Evolutionary conservation across 2,329 filamentous ascomycete species (phyloP).

Genomic region (Stenocarpella maydis): DNA sequence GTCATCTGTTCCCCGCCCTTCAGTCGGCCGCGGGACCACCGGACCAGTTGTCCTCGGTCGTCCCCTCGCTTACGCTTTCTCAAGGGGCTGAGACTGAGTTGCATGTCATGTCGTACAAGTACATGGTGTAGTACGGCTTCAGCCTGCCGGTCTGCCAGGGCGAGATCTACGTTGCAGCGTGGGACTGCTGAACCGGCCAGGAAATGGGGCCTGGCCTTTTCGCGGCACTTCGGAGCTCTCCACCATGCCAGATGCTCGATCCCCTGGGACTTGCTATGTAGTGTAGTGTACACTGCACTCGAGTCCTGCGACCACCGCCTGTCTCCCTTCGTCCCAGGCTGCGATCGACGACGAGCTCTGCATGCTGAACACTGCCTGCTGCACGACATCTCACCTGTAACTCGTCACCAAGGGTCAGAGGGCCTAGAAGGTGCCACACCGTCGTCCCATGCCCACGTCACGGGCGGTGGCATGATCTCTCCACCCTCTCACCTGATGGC

Average conservation of each 20-base stretch:
- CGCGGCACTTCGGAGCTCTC: constrained; percentile 18
- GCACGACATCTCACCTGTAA: constrained; percentile 8
- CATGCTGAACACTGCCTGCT: constrained; percentile 7
- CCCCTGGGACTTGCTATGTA: neutral
- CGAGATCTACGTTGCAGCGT: constrained; percentile 26
- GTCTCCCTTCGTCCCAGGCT: no score
- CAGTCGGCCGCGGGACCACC: neutral
- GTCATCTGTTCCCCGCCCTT: neutral
- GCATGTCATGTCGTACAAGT: neutral
- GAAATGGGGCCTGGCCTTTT: neutral
- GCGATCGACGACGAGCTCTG: no score
- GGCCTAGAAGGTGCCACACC: constrained; percentile 8
- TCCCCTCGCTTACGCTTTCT: constrained; percentile 1
- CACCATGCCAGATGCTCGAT: constrained; percentile 9
- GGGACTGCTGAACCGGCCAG: constrained; percentile 8
- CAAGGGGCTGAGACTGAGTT: neutral
- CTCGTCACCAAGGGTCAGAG: constrained; percentile 5
- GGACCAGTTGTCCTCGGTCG: neutral
- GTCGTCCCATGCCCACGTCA: constrained; percentile 27
- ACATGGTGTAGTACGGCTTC: constrained; percentile 4
- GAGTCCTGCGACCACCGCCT: no score
- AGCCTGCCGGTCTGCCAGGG: constrained; percentile 10
- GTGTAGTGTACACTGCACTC: no score
- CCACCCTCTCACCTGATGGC: constrained; percentile 28
- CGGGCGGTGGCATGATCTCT: constrained; percentile 33